These are phyloP conservation scores for Eucalyptus grandis DNA, from an alignment of 345 rosid species.

Conservation along the genomic window DNA sequence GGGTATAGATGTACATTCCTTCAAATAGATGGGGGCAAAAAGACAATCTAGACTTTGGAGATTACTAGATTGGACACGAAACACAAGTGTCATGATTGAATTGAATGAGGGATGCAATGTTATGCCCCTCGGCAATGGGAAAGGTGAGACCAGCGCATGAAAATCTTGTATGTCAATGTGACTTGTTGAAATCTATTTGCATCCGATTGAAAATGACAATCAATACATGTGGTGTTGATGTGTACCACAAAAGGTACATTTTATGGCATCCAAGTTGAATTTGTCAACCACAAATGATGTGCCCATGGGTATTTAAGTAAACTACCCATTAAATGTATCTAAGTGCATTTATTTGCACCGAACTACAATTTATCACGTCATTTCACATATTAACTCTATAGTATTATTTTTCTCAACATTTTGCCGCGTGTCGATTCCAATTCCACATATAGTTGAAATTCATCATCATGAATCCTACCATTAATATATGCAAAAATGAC, in stretches of 20 bases:
- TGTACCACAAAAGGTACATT: fast-evolving
- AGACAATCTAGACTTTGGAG: not conserved
- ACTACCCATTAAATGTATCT: not conserved
- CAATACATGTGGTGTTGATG: fast-evolving
- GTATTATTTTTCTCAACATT: not conserved
- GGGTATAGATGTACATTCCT: not conserved
- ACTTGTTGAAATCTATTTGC: not conserved
- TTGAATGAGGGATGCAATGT: not conserved
- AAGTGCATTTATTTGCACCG: fast-evolving
- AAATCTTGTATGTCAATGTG: not conserved
- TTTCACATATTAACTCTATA: not conserved
- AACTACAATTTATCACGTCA: not conserved
- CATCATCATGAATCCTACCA: not conserved
- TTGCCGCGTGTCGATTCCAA: fast-evolving
- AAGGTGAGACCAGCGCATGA: not conserved
- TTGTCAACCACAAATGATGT: not conserved
- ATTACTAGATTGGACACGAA: not conserved
- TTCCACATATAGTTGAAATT: fast-evolving
- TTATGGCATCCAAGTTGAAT: not conserved
- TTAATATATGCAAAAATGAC: fast-evolving
- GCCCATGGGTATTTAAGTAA: not conserved
- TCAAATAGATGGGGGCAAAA: not conserved
- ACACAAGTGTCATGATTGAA: not conserved
- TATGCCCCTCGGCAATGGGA: not conserved
- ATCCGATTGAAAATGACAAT: not conserved